These are phyloP conservation scores for Candida sphagnicola DNA, from an alignment of 805 yeast species.

Conservation along the genomic window DNA sequence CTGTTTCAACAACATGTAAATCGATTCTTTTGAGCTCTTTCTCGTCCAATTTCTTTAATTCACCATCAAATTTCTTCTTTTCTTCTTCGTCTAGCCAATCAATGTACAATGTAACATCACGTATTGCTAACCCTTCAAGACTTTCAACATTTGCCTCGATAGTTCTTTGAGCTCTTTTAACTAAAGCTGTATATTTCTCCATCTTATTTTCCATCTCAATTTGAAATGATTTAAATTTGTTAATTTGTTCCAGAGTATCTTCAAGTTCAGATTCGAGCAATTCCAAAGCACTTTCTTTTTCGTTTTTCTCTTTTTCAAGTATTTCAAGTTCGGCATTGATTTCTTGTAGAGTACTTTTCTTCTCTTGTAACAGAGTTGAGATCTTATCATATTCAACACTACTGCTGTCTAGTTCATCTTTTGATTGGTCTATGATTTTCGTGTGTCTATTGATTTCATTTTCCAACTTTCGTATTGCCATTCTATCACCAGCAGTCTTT, in stretches of 20 bases:
- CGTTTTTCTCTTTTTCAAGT: constrained; percentile 36
- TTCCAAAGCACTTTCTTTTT: constrained; percentile 38
- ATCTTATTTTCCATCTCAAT: constrained; percentile 62
- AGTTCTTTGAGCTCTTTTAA: constrained; percentile 36
- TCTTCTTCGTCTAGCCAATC: constrained; percentile 47
- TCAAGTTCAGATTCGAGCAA: constrained; percentile 19
- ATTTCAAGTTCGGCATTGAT: constrained; percentile 26
- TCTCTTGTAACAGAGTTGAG: constrained; percentile 15
- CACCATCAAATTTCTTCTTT: constrained; percentile 29
- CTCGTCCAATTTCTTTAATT: constrained; percentile 41
- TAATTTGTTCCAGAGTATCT: constrained; percentile 44
- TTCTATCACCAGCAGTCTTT: constrained; percentile 53
- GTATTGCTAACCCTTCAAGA: constrained; percentile 40
- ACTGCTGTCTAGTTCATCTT: constrained; percentile 38
- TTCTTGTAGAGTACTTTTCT: constrained; percentile 27
- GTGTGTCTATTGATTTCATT: constrained; percentile 57
- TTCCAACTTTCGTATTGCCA: constrained; percentile 55
- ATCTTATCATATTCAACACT: constrained; percentile 21
- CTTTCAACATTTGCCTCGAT: constrained; percentile 35
- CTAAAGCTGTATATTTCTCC: constrained; percentile 48
- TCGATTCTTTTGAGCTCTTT: constrained; percentile 51
- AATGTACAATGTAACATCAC: constrained; percentile 52
- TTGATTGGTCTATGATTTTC: constrained; percentile 44
- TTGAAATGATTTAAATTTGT: constrained; percentile 59
- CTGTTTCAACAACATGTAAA: constrained; percentile 43